Conservation (phyloP, 2,329 filamentous ascomycete genomes). For the Helicocarpus griseus region DNA sequence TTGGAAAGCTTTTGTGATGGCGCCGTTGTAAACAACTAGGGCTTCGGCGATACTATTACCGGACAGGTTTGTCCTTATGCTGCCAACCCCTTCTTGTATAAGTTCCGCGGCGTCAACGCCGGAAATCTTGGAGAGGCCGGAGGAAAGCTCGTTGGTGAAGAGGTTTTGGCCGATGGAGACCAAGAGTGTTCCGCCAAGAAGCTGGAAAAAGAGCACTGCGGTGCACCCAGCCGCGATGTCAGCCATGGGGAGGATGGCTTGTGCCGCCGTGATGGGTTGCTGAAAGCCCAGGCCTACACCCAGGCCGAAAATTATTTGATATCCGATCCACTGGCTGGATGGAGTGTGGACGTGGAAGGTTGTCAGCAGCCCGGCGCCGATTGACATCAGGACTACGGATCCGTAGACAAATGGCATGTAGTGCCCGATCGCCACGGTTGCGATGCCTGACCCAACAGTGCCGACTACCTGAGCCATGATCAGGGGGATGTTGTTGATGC, state of each 20-base stretch:
- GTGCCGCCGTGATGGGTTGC: slow-evolving; percentile 25
- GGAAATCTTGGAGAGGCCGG: slow-evolving; percentile 18
- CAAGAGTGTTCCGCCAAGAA: slow-evolving; percentile 29
- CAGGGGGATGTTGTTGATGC: slow-evolving; percentile 30
- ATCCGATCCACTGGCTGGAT: slow-evolving; percentile 30
- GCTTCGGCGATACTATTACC: slow-evolving; percentile 17
- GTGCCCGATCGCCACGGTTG: slow-evolving; percentile 26
- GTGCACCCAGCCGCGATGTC: slow-evolving; percentile 29
- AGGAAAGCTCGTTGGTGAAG: slow-evolving; percentile 27
- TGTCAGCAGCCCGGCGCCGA: slow-evolving; percentile 28
- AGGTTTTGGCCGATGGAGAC: slow-evolving; percentile 30
- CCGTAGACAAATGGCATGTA: slow-evolving; percentile 32
- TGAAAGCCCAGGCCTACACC: slow-evolving; percentile 29
- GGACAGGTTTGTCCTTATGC: slow-evolving; percentile 20
- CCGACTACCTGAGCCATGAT: slow-evolving; percentile 23
- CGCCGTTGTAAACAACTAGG: slow-evolving; percentile 29
- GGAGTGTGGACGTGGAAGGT: slow-evolving; percentile 25
- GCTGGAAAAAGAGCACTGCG: slow-evolving; percentile 28
- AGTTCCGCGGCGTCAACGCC: slow-evolving; percentile 23
- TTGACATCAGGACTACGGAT: slow-evolving; percentile 22
- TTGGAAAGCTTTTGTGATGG: slow-evolving; percentile 30
- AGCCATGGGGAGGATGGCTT: slow-evolving; percentile 22
- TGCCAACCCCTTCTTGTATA: slow-evolving; percentile 28
- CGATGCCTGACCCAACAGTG: slow-evolving; percentile 23
- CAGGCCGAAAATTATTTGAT: slow-evolving; percentile 28